Conservation (phyloP, 176 grass and related monocot genomes). For the Oryza australiensis region DNA sequence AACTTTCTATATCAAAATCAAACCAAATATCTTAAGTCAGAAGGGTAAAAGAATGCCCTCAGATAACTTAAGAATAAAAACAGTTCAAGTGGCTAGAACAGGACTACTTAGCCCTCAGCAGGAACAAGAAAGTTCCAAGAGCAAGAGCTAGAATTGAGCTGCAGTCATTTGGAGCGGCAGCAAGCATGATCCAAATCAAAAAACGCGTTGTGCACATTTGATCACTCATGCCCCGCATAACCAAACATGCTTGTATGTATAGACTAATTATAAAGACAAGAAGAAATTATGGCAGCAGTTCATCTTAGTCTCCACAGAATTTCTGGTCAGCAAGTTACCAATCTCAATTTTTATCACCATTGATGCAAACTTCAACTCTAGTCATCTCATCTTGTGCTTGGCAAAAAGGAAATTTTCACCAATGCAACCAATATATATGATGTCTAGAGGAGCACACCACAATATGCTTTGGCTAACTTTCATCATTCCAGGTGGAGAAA, state of each 20-base stretch:
- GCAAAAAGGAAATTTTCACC: conserved; percentile 16
- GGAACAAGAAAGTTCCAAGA: not conserved
- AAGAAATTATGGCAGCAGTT: not conserved
- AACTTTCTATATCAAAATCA: not conserved
- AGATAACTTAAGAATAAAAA: not conserved
- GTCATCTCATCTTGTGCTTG: conserved; percentile 27
- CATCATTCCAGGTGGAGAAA: conserved; percentile 63
- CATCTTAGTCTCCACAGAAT: not conserved
- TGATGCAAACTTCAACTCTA: conserved; percentile 50
- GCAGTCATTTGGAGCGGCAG: not conserved
- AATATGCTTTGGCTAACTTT: conserved; percentile 80
- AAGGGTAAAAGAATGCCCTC: not conserved
- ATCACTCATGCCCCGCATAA: not conserved
- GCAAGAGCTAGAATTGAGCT: not conserved
- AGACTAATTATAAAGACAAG: not conserved
- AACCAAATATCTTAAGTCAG: not conserved
- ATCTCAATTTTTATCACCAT: conserved; percentile 51
- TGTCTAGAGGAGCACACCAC: conserved; percentile 55
- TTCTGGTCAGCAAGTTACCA: conserved; percentile 54
- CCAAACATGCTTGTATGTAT: not conserved
- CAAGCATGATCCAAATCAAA: not conserved
- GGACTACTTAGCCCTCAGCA: not conserved
- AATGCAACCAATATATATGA: conserved; percentile 13
- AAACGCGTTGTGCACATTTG: not conserved
- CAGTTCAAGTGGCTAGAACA: not conserved